Evolutionary conservation across 108 stramenopile genomes (phyloP).

Genomic region (Nannochloropsis granulata): DNA sequence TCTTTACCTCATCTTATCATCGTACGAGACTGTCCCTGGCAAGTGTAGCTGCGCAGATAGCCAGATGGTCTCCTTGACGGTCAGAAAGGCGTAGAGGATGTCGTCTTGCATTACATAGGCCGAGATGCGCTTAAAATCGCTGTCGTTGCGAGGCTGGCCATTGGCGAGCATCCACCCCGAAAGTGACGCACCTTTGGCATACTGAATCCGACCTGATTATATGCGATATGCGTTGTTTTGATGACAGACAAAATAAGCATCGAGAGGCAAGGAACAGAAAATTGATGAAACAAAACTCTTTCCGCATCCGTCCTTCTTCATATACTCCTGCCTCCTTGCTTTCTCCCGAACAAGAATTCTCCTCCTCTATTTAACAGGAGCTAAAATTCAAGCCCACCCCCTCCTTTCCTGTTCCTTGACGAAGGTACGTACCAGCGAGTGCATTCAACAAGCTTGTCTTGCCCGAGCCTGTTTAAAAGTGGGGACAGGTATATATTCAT

Average conservation of each 20-base stretch:
- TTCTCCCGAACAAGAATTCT: too few relatives aligned
- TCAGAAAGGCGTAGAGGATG: constrained; percentile 1
- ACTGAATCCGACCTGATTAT: not conserved
- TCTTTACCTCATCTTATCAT: not conserved
- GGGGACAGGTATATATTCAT: not conserved
- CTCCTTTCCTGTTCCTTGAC: too few relatives aligned
- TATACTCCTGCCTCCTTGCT: too few relatives aligned
- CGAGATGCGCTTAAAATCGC: not conserved
- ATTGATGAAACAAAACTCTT: too few relatives aligned
- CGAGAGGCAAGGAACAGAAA: too few relatives aligned
- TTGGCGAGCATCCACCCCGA: not conserved
- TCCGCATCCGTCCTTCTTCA: too few relatives aligned
- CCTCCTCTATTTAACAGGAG: too few relatives aligned
- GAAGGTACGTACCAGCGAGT: not conserved
- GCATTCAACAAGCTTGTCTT: not conserved
- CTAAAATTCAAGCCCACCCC: too few relatives aligned
- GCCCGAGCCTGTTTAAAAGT: not conserved
- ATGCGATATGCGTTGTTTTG: too few relatives aligned
- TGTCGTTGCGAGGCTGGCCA: not conserved
- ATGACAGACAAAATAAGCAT: too few relatives aligned
- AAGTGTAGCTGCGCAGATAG: not conserved
- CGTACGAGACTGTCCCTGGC: not conserved
- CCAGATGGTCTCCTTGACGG: constrained; percentile 8
- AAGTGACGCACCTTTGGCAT: not conserved
- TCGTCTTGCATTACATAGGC: constrained; percentile 15